phyloP scores from a whole-genome alignment of 2,329 filamentous ascomycete species.

The Emergomyces orientalis region DNA sequence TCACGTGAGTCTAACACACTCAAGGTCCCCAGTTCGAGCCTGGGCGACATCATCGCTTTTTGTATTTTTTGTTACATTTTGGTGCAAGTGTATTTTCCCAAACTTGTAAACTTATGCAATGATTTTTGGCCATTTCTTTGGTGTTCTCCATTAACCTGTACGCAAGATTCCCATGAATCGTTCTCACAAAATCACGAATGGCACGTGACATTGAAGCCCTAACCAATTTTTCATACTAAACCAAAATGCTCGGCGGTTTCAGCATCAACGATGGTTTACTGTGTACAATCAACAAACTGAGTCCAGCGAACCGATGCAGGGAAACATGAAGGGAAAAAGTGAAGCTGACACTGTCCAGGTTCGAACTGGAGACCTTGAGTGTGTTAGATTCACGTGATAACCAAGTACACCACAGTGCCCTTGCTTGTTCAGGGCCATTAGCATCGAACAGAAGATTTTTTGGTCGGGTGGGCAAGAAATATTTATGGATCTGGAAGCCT shows the following conservation, averaged over 20 bases:
- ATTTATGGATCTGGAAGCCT: not conserved
- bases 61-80: constrained; percentile 5
- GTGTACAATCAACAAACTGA: too few species aligned
- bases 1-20: constrained; percentile 15
- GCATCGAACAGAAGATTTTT: not conserved
- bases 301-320: not conserved
- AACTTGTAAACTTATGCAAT: not conserved
- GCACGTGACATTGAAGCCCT: not conserved
- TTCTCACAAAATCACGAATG: too few species aligned
- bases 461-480: not conserved
- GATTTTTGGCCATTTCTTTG: too few species aligned
- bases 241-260: too few species aligned
- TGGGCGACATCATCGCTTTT: constrained; percentile 10
- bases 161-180: too few species aligned
- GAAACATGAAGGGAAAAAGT: not conserved
- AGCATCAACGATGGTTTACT: not conserved
- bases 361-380: constrained; percentile 6
- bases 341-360: not conserved
- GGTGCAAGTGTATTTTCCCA: not conserved
- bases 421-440: not conserved
- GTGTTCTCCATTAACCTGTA: too few species aligned
- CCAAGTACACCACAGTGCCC: constrained; percentile 3
- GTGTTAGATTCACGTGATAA: constrained; percentile 7
- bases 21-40: constrained; percentile 13
- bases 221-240: too few species aligned